These are phyloP conservation scores for Triticum dicoccoides DNA, from an alignment of 176 grass and related monocot species.

Conservation along the genomic window DNA sequence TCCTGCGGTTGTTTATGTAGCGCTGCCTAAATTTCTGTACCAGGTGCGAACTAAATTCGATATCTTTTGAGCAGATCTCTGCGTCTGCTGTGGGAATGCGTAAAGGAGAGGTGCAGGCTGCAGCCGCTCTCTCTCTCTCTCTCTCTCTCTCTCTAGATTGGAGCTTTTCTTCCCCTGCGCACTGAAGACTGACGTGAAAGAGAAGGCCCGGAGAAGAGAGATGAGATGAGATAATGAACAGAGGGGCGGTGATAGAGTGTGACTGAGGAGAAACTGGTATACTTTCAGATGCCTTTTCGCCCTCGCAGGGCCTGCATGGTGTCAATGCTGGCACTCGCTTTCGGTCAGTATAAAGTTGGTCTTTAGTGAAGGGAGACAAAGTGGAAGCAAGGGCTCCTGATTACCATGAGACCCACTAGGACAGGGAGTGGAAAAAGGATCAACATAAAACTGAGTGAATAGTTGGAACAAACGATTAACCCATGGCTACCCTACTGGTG, in stretches of 20 bases:
- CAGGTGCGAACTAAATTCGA: not conserved
- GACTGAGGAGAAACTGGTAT: not conserved
- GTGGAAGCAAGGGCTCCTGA: conserved; percentile 17
- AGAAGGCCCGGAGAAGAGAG: not conserved
- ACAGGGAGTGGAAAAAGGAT: not conserved
- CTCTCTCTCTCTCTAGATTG: too few relatives aligned
- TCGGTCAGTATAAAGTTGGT: conserved; percentile 27
- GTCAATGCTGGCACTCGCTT: conserved; percentile 26
- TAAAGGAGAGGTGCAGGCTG: conserved; percentile 24
- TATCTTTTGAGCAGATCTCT: conserved; percentile 43
- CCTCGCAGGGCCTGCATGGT: conserved; percentile 8
- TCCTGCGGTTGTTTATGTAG: not conserved
- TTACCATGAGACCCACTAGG: not conserved
- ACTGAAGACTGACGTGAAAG: conserved; percentile 32
- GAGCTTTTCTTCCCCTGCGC: not conserved
- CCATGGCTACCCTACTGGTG: too few relatives aligned
- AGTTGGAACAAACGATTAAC: not conserved
- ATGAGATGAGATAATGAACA: not conserved
- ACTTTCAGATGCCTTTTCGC: conserved; percentile 37
- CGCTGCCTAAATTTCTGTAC: conserved; percentile 33
- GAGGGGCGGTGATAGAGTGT: not conserved
- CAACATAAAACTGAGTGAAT: not conserved
- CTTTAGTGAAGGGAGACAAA: conserved; percentile 33
- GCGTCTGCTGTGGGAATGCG: conserved; percentile 27
- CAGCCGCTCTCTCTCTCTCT: not conserved